phyloP scores from a whole-genome alignment of 768 basidiomycete species.

The Termitomyces sp. region DNA sequence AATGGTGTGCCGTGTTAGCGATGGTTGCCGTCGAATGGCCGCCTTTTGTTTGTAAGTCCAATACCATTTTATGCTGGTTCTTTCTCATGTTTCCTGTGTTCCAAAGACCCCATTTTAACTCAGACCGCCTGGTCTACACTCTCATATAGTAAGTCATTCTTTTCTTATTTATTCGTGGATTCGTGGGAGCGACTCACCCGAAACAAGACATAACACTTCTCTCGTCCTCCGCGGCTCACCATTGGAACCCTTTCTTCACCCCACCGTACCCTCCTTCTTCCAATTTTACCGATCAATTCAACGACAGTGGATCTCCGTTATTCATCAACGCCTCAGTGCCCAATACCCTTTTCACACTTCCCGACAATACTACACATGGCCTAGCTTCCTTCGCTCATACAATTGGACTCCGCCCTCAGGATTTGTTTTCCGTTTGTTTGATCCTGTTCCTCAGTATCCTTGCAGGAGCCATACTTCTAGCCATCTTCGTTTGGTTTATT shows the following conservation, averaged over 20 bases:
- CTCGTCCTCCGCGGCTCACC: constrained; percentile 38
- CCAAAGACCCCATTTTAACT: constrained; percentile 78
- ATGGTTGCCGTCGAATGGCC: constrained; percentile 99
- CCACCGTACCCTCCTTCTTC: constrained; percentile 58
- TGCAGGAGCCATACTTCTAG: constrained; percentile 64
- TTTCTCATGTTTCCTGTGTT: constrained; percentile 1
- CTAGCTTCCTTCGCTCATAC: constrained; percentile 82
- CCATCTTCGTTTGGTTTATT: constrained; percentile 64
- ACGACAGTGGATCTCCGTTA: constrained; percentile 64
- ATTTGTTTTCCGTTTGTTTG: constrained; percentile 81
- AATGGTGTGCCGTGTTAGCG: constrained; percentile 83
- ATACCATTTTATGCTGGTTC: neutral
- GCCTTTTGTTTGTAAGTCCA: constrained; percentile 65
- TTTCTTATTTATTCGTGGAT: constrained; percentile 1
- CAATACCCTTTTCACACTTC: constrained; percentile 73
- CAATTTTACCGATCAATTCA: constrained; percentile 69
- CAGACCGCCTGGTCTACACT: constrained; percentile 88
- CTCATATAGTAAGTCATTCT: constrained; percentile 49
- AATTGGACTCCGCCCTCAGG: constrained; percentile 74
- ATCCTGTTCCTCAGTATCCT: constrained; percentile 77
- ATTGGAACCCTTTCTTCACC: constrained; percentile 64
- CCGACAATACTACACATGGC: constrained; percentile 54
- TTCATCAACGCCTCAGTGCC: constrained; percentile 64
- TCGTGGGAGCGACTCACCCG: constrained; percentile 3
- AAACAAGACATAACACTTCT: constrained; percentile 68